Evolutionary conservation across 192 early-diverging fungal genomes (phyloP).

Genomic region (Backusella sp.): DNA sequence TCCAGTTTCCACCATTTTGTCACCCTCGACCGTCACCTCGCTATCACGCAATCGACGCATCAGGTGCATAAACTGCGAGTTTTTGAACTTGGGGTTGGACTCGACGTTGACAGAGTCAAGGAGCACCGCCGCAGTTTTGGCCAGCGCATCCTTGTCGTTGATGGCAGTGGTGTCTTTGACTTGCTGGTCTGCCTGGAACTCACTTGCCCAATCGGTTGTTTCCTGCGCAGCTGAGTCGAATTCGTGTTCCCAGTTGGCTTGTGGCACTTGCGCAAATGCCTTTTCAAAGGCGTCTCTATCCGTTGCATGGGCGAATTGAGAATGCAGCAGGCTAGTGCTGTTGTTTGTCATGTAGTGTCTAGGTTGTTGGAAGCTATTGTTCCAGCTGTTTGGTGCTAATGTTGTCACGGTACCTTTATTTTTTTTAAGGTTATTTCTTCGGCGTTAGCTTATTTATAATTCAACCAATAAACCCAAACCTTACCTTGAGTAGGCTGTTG

Average conservation of each 20-base stretch:
- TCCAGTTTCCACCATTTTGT: slow-evolving; percentile 74
- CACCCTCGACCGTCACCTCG: slow-evolving; percentile 84
- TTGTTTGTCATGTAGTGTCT: slow-evolving; percentile 36
- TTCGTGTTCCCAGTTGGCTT: slow-evolving; percentile 57
- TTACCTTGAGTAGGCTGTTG: not conserved
- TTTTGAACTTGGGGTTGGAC: slow-evolving; percentile 90
- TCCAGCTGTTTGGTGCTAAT: not conserved
- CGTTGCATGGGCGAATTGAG: slow-evolving; percentile 32
- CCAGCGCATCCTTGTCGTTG: slow-evolving; percentile 62
- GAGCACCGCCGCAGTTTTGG: slow-evolving; percentile 79
- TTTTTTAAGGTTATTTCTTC: not conserved
- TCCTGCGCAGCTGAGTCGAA: slow-evolving; percentile 47
- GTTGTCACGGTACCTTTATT: not conserved
- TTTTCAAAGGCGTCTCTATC: slow-evolving; percentile 68
- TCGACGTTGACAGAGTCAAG: slow-evolving; percentile 69
- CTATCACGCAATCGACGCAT: slow-evolving; percentile 92
- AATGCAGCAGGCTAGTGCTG: not conserved
- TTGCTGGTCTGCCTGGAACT: slow-evolving; percentile 46
- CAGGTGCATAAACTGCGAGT: slow-evolving; percentile 88
- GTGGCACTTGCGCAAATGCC: slow-evolving; percentile 54
- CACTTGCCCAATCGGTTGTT: slow-evolving; percentile 43
- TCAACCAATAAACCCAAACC: not conserved
- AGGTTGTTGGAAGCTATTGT: not conserved
- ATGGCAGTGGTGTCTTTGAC: slow-evolving; percentile 27
- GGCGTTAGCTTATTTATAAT: not conserved